These are phyloP conservation scores for Xylaria sp. DNA, from an alignment of 2,329 filamentous ascomycete species.

Conservation along the genomic window DNA sequence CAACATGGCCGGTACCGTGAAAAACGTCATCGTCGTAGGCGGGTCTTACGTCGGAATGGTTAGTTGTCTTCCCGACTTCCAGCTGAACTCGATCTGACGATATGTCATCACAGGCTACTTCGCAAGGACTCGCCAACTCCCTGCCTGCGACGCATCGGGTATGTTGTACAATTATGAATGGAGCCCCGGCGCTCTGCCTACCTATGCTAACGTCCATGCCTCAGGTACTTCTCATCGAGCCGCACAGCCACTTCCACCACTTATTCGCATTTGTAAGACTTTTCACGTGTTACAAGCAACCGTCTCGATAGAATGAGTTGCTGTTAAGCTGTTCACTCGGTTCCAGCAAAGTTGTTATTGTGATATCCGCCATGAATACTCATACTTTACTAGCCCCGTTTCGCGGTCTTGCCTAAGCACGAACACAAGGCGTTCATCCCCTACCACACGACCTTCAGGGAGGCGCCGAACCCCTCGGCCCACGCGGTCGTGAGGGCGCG, in stretches of 20 bases:
- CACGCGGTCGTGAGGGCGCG: constrained; percentile 40
- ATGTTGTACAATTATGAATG: constrained; percentile 10
- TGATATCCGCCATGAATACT: not conserved
- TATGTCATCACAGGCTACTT: constrained; percentile 30
- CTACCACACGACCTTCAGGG: constrained; percentile 40
- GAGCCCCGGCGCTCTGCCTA: not conserved
- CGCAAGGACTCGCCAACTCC: constrained; percentile 41
- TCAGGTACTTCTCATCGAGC: constrained; percentile 48
- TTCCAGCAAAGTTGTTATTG: not conserved
- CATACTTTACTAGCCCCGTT: constrained; percentile 41
- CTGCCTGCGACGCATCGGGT: constrained; percentile 42
- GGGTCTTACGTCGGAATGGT: constrained; percentile 50
- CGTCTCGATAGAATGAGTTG: not conserved
- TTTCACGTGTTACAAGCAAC: not conserved
- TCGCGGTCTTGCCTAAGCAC: constrained; percentile 45
- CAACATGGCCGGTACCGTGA: constrained; percentile 30
- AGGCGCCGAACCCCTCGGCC: constrained; percentile 36
- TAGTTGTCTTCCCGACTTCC: constrained; percentile 6
- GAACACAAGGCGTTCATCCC: constrained; percentile 54
- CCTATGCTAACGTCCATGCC: not conserved
- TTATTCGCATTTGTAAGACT: constrained; percentile 47
- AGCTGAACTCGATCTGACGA: not conserved
- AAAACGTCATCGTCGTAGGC: constrained; percentile 49
- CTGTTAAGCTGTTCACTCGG: too few relatives aligned
- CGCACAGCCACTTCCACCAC: constrained; percentile 53